phyloP scores from a whole-genome alignment of 2,329 filamentous ascomycete species.

The Hymenoscyphus fructigenus region DNA sequence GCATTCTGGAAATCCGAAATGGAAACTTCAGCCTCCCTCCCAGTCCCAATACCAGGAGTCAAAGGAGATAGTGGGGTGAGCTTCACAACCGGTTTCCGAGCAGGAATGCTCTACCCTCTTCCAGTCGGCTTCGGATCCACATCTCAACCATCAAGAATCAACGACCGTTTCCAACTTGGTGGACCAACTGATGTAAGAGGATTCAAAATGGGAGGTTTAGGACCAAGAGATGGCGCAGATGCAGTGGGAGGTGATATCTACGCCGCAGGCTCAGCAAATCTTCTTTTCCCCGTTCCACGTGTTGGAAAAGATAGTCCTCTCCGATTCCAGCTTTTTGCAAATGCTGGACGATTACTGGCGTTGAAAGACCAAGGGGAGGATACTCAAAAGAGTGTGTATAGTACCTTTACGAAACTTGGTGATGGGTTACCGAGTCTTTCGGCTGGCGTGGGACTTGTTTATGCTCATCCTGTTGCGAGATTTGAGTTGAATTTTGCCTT shows the following conservation, averaged over 20 bases:
- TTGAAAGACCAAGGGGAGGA: constrained; percentile 52
- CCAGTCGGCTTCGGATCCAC: constrained; percentile 56
- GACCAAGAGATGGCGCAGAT: constrained; percentile 82
- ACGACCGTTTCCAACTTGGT: constrained; percentile 92
- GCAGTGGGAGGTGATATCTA: constrained; percentile 90
- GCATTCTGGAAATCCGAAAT: constrained; percentile 92
- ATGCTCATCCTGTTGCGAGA: constrained; percentile 87
- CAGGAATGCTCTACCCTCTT: constrained; percentile 81
- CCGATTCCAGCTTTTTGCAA: constrained; percentile 86
- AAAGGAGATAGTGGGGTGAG: constrained; percentile 73
- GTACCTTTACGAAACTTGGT: constrained; percentile 67
- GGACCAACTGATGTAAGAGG: constrained; percentile 93
- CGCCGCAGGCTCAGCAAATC: constrained; percentile 81
- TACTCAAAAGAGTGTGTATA: constrained; percentile 39
- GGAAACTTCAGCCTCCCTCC: constrained; percentile 74
- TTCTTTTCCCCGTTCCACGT: constrained; percentile 81
- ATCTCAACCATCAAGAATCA: constrained; percentile 73
- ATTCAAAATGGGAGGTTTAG: constrained; percentile 85
- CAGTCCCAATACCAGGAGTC: constrained; percentile 70
- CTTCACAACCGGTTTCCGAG: constrained; percentile 76
- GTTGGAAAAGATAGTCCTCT: constrained; percentile 81
- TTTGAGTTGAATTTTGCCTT: constrained; percentile 97
- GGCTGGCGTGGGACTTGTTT: constrained; percentile 87
- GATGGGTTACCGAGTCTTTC: constrained; percentile 80
- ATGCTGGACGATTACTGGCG: constrained; percentile 81